Evolutionary conservation across 257 asterid genomes (phyloP), one percentile per base, ranked within the genome.

Genomic region (Pogostemon cablin): DNA sequence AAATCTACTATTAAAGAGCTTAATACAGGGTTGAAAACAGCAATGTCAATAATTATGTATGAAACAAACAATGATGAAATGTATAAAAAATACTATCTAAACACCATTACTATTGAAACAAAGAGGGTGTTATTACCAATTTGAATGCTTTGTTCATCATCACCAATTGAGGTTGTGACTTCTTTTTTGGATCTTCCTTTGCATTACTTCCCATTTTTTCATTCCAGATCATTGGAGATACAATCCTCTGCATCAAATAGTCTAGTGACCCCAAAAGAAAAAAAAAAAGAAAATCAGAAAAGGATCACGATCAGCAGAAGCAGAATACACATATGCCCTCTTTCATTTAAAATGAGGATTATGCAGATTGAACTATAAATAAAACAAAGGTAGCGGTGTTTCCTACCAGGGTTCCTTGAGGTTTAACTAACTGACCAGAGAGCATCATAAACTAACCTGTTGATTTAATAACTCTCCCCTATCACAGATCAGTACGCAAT

Each of bases 91-190:
- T 20, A 20, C 25, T 20, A 20, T 20, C 25, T 20, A 20, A 20
- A 20, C 25, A 20, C 25, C 25, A 20, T 20, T 20, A 20, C 1
- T 20, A 20, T 20, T 20, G 25, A 20, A 20, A 20, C 25, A 20
- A 20, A 20, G 25, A 20, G 25, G 25, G 25, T 20, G 25, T 20
- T 69, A 20, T 20, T 81, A 91, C 97, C 95, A 87, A 60, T 86
- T 87, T 88, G 78, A 81, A 77, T 65, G 89, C 95, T 72, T 60
- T 75, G 62, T 87, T 63, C 81, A 86, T 52, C 78, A 73, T 81
- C 81, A 91, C 81, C 75, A 91, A 17, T 57, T 77, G 89, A 73
- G 88, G 91, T 62, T 61, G 72, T 20, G 80, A 9, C 46, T 78
- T 65, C 74, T 85, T 83, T 68, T 82, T 89, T 3, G 81, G 67